Evolutionary conservation across 2,329 filamentous ascomycete species (phyloP), one percentile per base, ranked within the genome.

Genomic region (Cercospora sp.): DNA sequence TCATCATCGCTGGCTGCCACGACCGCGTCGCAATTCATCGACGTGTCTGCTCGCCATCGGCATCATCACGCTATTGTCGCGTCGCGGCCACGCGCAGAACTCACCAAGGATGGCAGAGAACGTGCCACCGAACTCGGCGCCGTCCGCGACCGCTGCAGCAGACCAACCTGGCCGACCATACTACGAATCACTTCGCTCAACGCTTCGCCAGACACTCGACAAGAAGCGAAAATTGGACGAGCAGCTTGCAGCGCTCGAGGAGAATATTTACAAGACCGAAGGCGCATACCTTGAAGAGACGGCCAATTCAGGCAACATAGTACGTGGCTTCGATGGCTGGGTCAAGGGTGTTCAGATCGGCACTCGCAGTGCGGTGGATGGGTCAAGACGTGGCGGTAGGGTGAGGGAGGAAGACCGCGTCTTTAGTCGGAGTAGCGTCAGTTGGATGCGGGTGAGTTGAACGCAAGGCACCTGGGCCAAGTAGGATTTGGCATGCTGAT

Each of bases 241-340:
- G 24, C 74, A 78, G 59, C 69, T 80, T 16, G 74, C 77, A 8
- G 70, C 71, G 13, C 80, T 89, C 67, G 95, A 99, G 83, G 92
- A 97, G 61, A 86, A 87, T 72, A 98, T 99, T 75, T 89, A 87
- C 77, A 89, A 90, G 71, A 90, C 92, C 76, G 95, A 99, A 80
- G 88, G 90, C 67, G 86, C 90, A 18, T 99, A 99, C 79, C 88
- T 99, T 62, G 94, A 98, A 79, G 93, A 93, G 76, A 96, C 93
- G 4, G 90, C 89, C 13, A 88, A 85, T 74, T 87, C 87, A 21
- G 95, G 95, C 55, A 99, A 99, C 82, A 98, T 99, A 78, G 94
- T 99, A 79, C 93, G 92, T 60, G 95, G 95, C 24, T 99, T 99
- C 80, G 95, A 99, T 80, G 96, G 93, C 78, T 99, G 98, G 82